These are phyloP conservation scores for Chlorella sp. DNA, from an alignment of 139 green algal species.

Conservation along the genomic window DNA sequence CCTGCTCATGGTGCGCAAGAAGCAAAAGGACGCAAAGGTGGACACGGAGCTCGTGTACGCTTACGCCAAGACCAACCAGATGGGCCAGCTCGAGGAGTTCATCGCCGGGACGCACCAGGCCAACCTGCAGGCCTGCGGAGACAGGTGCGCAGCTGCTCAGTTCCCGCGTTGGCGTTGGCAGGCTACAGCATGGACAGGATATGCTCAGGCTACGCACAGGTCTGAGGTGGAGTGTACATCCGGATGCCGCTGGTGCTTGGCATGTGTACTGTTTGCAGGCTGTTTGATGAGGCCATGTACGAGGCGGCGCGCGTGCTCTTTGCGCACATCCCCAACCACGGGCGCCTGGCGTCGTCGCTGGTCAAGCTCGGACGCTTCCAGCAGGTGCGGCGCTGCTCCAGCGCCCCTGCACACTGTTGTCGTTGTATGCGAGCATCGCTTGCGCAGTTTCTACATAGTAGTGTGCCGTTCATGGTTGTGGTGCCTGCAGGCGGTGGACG, in stretches of 20 bases:
- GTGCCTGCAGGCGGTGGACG: conserved; percentile 78
- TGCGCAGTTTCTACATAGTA: too few species aligned
- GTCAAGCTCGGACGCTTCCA: conserved; percentile 88
- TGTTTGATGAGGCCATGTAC: conserved; percentile 88
- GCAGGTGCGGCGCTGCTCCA: too few species aligned
- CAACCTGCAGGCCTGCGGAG: conserved; percentile 49
- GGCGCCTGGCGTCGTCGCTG: conserved; percentile 83
- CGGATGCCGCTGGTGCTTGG: too few species aligned
- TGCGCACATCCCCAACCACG: conserved; percentile 91
- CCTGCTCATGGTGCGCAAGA: conserved; percentile 96
- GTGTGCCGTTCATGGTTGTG: background rate
- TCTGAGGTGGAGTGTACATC: conserved; percentile 29
- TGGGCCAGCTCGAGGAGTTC: conserved; percentile 92
- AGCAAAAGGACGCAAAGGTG: conserved; percentile 73
- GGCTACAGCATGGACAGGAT: too few species aligned
- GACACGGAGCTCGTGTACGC: conserved; percentile 96
- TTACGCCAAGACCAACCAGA: conserved; percentile 83
- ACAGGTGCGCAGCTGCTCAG: too few species aligned
- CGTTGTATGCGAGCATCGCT: too few species aligned
- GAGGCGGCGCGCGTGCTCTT: conserved; percentile 94
- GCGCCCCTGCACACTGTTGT: too few species aligned
- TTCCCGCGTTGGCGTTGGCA: too few species aligned
- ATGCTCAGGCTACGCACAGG: background rate
- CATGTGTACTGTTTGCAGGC: conserved; percentile 32
- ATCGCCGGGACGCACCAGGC: conserved; percentile 69